phyloP scores from a whole-genome alignment of 2,329 filamentous ascomycete genomes.

The Chaetomiaceae sp. region DNA sequence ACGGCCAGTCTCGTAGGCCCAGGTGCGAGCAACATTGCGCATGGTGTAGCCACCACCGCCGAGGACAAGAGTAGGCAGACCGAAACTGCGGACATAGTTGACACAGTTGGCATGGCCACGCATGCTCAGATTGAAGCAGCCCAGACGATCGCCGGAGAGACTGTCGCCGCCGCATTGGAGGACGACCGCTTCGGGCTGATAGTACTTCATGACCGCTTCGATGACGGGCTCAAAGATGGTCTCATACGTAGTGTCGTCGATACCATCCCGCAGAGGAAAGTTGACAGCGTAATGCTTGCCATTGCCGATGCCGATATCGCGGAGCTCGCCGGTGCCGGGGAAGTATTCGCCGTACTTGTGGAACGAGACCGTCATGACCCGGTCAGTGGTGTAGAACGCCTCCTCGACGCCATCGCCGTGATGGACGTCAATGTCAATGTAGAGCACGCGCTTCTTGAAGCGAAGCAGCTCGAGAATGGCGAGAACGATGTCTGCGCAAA shows the following conservation, averaged over 20 bases:
- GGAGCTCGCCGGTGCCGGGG: constrained; percentile 81
- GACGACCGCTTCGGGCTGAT: constrained; percentile 86
- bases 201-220: constrained; percentile 78
- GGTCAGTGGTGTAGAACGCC: constrained; percentile 78
- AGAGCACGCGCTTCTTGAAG: constrained; percentile 90
- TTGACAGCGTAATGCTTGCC: constrained; percentile 90
- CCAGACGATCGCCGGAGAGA: constrained; percentile 86
- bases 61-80: constrained; percentile 82
- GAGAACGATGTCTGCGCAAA: constrained; percentile 91
- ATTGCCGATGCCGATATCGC: constrained; percentile 80
- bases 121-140: constrained; percentile 98
- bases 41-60: constrained; percentile 97
- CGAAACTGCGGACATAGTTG: constrained; percentile 81
- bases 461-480: constrained; percentile 89
- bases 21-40: constrained; percentile 92
- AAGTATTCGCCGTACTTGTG: constrained; percentile 97
- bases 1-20: constrained; percentile 93
- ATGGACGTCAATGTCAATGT: constrained; percentile 89
- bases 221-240: constrained; percentile 91
- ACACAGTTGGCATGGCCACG: constrained; percentile 93
- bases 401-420: constrained; percentile 83
- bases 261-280: constrained; percentile 86
- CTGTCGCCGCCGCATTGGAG: constrained; percentile 95
- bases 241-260: constrained; percentile 84
- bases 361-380: constrained; percentile 90